These are phyloP conservation scores for Coleophoma cylindrospora DNA, from an alignment of 2,329 filamentous ascomycete genomes.

Conservation along the genomic window DNA sequence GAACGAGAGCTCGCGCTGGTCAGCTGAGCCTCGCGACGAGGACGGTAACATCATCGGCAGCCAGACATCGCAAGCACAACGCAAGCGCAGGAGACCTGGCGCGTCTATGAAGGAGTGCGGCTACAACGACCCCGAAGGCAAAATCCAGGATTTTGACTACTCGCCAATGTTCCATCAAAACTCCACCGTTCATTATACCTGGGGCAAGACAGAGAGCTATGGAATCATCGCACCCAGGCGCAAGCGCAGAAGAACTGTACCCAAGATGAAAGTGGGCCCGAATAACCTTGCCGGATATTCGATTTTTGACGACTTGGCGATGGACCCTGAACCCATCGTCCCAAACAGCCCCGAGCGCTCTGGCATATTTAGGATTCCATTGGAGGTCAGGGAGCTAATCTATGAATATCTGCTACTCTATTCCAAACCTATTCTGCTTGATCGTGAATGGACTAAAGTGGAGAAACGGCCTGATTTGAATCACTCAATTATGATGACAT, in stretches of 20 bases:
- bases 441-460: slow-evolving; percentile 14
- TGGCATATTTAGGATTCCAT: slow-evolving; percentile 13
- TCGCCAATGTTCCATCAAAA: not conserved
- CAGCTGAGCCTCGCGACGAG: not conserved
- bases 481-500: slow-evolving; percentile 12
- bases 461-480: slow-evolving; percentile 7
- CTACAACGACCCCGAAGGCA: not conserved
- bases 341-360: slow-evolving; percentile 9
- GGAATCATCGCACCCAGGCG: slow-evolving; percentile 4
- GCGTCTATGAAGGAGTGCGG: not conserved
- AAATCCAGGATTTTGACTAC: not conserved
- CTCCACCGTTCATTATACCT: slow-evolving; percentile 6
- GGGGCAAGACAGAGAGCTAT: slow-evolving; percentile 3
- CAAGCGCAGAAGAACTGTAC: not conserved
- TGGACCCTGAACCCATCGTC: slow-evolving; percentile 2
- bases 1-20: not conserved
- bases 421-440: slow-evolving; percentile 15
- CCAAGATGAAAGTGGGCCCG: not conserved
- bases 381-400: slow-evolving; percentile 20
- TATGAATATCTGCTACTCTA: slow-evolving; percentile 16
- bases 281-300: not conserved
- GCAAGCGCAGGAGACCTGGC: not conserved
- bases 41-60: not conserved
- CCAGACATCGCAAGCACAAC: not conserved
- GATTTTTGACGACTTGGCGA: slow-evolving; percentile 1